Evolutionary conservation across 371 early-diverging fungal species (phyloP), one percentile per base, ranked within the genome.

Genomic region (Dichotomocladium elegans): DNA sequence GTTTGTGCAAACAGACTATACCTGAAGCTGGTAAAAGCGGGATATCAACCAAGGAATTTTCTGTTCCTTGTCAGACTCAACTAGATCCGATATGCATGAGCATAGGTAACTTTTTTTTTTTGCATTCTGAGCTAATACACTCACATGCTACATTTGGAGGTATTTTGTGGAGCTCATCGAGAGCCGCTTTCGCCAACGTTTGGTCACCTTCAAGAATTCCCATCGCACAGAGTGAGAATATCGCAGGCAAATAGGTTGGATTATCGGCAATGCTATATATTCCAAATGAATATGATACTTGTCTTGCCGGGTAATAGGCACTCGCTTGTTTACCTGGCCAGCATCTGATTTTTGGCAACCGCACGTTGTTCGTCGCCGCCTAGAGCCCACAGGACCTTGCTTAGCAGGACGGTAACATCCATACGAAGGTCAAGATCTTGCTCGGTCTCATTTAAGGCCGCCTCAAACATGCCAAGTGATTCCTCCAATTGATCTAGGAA

Each of bases 331-430:
- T 77, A 79, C 68, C 81, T 74, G 14, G 73, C 61, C 52, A 93
- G 77, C 47, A 96, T 64, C 53, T 93, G 87, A 45, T 92, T 82
- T 56, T 91, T 89, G 27, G 93, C 92, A 14, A 92, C 77, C 3
- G 68, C 67, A 21, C 86, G 68, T 56, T 93, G 91, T 55, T 92
- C 88, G 21, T 79, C 80, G 4, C 87, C 82, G 29, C 90, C 94
- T 27, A 94, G 66, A 1, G 91, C 90, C 89, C 91, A 95, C 28
- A 95, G 68, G 0, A 93, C 94, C 64, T 94, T 91, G 40, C 87
- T 83, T 48, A 96, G 55, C 37, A 90, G 52, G 2, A 92, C 79
- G 15, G 82, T 72, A 0, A 91, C 86, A 53, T 86, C 82, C 54
- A 82, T 77, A 3, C 77, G 69, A 34, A 81, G 55, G 19, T 70